phyloP scores from a whole-genome alignment of 1,284 basidiomycete genomes.

The Tetrapyrgos nigripes region DNA sequence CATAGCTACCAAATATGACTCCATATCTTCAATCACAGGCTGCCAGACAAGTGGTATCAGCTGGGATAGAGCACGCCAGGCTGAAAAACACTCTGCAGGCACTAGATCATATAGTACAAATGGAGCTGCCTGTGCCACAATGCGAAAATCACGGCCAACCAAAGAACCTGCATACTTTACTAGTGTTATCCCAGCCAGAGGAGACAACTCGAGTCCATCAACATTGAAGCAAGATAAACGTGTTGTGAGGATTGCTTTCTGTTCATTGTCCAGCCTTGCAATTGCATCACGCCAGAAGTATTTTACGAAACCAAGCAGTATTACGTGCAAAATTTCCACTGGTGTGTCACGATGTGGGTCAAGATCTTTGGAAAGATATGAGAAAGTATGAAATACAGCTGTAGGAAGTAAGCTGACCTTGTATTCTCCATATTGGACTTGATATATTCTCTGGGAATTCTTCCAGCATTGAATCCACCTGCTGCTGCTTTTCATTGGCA shows the following conservation, averaged over 20 bases:
- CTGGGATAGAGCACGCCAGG: constrained; percentile 38
- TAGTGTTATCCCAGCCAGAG: too few relatives aligned
- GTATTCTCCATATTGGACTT: constrained; percentile 10
- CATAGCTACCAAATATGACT: constrained; percentile 33
- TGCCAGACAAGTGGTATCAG: constrained; percentile 43
- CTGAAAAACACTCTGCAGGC: constrained; percentile 17
- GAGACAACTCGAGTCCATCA: too few relatives aligned
- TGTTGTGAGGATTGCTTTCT: too few relatives aligned
- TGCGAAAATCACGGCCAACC: too few relatives aligned
- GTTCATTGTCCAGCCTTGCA: too few relatives aligned
- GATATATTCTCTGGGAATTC: too few relatives aligned
- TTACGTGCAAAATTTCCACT: constrained; percentile 42
- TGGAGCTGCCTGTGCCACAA: too few relatives aligned
- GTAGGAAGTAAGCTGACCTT: neutral
- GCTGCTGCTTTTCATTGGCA: neutral
- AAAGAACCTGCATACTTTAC: too few relatives aligned
- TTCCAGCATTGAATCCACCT: neutral
- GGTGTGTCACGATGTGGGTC: constrained; percentile 40
- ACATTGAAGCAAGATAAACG: too few relatives aligned
- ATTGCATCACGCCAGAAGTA: constrained; percentile 43
- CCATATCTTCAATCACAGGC: constrained; percentile 37
- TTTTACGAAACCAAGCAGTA: constrained; percentile 43
- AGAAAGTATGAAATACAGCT: neutral
- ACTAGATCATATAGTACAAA: too few relatives aligned
- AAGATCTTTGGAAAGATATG: constrained; percentile 25